Base-by-base conservation (phyloP, 352 stramenopile species). In the Sclerospora graminicola region DNA sequence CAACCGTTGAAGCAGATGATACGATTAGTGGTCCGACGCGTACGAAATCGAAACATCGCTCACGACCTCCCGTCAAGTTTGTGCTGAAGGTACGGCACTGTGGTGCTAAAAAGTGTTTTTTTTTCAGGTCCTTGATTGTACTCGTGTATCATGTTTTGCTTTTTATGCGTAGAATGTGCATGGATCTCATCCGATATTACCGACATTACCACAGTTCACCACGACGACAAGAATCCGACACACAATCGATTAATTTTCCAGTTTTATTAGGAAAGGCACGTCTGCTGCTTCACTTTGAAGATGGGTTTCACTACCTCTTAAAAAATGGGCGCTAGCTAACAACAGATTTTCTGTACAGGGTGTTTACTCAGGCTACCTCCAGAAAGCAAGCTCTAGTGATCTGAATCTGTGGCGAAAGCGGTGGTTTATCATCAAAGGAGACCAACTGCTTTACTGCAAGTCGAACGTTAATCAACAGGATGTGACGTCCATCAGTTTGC, bases 371-470 rank as follows among this genome's bases (percentile, higher is more conserved):
- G 80, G 80, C 0, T 86, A 87, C 31, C 54, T 91, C 35, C 78
- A 91, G 44, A 91, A 91, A 44, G 76, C 70, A 11, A 91, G 80
- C 36, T 61, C 84, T 20, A 86, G 81, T 26, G 68, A 89, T 34
- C 45, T 72, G 2, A 89, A 79, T 31, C 58, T 91, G 16, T 91
- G 80, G 80, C 70, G 77, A 28, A 83, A 82, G 53, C 76, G 80
- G 10, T 91, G 80, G 80, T 91, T 91, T 56, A 79, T 91, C 43
- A 63, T 91, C 42, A 90, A 88, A 53, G 77, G 82, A 36, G 77
- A 92, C 40, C 79, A 92, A 40, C 56, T 92, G 1, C 42, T 87
- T 31, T 92, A 92, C 49, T 89, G 80, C 57, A 92, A 92, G 49
- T 86, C 74, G 0, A 74, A 81, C 23, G 69, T 69, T 18, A 84